Percentiles rank a stretch among this genome's conserved stretches.
phyloP scores from a whole-genome alignment of 257 asterid species.

The Salvia splendens region DNA sequence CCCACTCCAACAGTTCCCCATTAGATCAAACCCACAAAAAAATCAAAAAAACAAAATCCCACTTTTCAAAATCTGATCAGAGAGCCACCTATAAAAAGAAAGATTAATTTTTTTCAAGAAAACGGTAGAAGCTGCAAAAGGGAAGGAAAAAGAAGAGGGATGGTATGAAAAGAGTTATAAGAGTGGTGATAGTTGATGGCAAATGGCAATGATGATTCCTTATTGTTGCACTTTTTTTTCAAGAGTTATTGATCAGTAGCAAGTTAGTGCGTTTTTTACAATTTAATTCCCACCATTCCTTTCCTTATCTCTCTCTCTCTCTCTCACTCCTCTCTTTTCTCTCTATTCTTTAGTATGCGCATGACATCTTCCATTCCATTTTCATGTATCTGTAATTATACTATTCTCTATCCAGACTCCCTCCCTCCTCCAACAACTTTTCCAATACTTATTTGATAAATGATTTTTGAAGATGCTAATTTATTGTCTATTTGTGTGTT shows the following conservation, averaged over 20 bases:
- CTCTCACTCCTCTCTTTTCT: too few species aligned
- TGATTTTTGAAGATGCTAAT: conserved; percentile 4
- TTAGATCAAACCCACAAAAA: conserved; percentile 30
- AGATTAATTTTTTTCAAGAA: neutral
- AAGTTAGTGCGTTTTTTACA: conserved; percentile 42
- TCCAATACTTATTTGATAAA: neutral
- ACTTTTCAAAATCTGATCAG: conserved; percentile 24
- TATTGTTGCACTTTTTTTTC: conserved; percentile 30
- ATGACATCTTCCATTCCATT: conserved; percentile 7
- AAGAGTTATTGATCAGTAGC: conserved; percentile 10
- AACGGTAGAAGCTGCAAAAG: neutral
- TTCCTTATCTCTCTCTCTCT: conserved; percentile 21
- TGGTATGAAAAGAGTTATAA: conserved; percentile 16
- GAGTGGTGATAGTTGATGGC: conserved; percentile 23
- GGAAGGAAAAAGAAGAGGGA: neutral
- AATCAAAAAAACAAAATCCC: conserved; percentile 2
- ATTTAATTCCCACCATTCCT: conserved; percentile 45
- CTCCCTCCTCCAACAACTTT: neutral
- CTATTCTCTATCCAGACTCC: too few species aligned
- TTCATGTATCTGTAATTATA: neutral
- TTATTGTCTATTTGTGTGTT: neutral
- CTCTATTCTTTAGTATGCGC: conserved; percentile 32
- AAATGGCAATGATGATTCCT: conserved; percentile 41
- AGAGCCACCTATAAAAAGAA: conserved; percentile 13
- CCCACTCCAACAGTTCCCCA: conserved; percentile 78